Base-by-base conservation (phyloP, 2,329 filamentous ascomycete species). In the Paecilomyces formosus region DNA sequence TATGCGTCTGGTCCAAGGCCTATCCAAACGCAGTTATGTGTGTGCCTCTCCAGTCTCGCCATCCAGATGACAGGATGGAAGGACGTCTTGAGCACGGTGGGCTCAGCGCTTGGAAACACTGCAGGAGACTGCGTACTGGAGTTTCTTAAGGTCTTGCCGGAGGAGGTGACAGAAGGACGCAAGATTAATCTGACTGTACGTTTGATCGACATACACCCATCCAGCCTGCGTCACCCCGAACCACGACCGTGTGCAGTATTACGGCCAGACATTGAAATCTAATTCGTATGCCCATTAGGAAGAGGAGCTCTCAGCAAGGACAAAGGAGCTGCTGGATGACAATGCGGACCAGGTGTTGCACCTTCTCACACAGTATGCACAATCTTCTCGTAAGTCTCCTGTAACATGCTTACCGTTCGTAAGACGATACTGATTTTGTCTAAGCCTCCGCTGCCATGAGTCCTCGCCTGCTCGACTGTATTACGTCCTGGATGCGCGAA, bases 161-260 rank as follows among this genome's bases (percentile, higher is more conserved):
- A 99, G 82, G 94, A 99, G 83, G 94, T 99, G 72, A 97, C 90
- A 67, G 93, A 99, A 83, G 94, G 94, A 79, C 91, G 94, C 79
- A 99, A 97, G 81, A 97, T 99, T 83, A 96, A 92, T 83, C 84
- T 99, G 79, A 92, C 91, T 85, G 92, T 96, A 94, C 81, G 91
- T 93, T 84, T 86, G 88, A 80, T 81, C 74, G 74, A 75, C 64
- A 68, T 70, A 71, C 70, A 71, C 69, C 68, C 74, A 74, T 63
- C 53, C 80, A 80, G 74, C 77, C 66, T 68, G 68, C 72, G 67
- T 70, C 66, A 65, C 71, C 69, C 66, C 73, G 71, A 71, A 65
- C 64, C 64, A 69, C 61, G 57, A 59, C 63, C 55, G 60, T 59
- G 58, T 51, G 57, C 49, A 55, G 61, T n/a, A 45, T 62, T 63